Base-by-base conservation (phyloP, 129 eudicot species). In the Tanacetum coccineum region DNA sequence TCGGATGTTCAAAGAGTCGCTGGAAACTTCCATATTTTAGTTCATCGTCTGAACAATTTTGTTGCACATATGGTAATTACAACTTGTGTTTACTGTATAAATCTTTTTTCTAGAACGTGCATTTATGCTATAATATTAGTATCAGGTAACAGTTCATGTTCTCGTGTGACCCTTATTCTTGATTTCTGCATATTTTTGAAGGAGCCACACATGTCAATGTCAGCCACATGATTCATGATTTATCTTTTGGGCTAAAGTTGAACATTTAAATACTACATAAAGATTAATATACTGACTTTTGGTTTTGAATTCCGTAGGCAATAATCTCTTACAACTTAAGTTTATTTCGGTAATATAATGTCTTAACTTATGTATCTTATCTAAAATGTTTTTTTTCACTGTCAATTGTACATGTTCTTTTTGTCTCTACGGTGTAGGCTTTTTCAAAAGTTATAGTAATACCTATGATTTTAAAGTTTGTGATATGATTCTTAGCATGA, bases 1-100 rank as follows among this genome's bases (percentile, higher is more conserved):
- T 64, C 89, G 72, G 99, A 94, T 81, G 99, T 94, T 52, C 99
- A 94, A 85, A 87, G 99, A 76, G 97, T 94, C 79, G 99, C 99
- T 48, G 99, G 99, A 71, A 94, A 94, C 82, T 94, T 94, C 72
- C 99, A 94, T 57, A 78, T 94, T 52, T 94, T 95, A 67, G 99
- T 94, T 76, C 99, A 94, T 83, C 97, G 99, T 53, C 72, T 94
- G 62, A 94, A 94, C 74, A 84, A 89, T 59, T 94, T 87, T 76
- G 99, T 89, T 54, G 99, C 99, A 32, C 97, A 94, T 58, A 94
- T 86, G 97, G 99, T 89, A 59, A 89, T 83, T 76, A 75, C 26
- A 59, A 60, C 59, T 22, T 40, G 6, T 59, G 25, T 67, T 39
- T 40, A 68, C 42, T 67, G 49, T 47, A 66, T 66, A 45, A 20